Evolutionary conservation across 179 eudicot species (phyloP).

Genomic region (Corrigiola litoralis): DNA sequence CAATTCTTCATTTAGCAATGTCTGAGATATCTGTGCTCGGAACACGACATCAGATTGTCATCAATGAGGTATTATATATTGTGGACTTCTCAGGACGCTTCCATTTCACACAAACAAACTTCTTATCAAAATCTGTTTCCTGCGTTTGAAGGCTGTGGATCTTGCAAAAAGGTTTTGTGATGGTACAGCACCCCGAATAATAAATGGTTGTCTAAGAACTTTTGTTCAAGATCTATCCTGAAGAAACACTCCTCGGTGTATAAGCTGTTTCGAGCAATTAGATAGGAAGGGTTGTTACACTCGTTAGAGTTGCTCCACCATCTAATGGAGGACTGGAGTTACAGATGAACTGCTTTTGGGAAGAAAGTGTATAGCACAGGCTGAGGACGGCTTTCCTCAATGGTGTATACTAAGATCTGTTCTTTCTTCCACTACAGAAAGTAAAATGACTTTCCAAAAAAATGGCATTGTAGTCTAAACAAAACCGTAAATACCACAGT

Average conservation of each 20-base stretch:
- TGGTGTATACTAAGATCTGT: neutral
- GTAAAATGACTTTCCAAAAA: neutral
- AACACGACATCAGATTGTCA: constrained; percentile 77
- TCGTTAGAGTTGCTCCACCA: neutral
- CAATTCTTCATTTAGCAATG: constrained; percentile 90
- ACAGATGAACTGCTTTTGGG: neutral
- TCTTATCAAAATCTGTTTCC: neutral
- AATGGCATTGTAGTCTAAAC: neutral
- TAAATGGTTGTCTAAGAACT: constrained; percentile 86
- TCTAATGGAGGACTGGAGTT: neutral
- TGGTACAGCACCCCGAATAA: constrained; percentile 82
- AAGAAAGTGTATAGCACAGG: neutral
- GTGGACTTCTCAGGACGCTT: neutral
- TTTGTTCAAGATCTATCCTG: constrained; percentile 44
- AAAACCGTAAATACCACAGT: too few relatives aligned
- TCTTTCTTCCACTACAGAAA: neutral
- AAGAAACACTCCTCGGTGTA: constrained; percentile 4
- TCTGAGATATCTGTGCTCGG: constrained; percentile 77
- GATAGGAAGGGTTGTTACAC: neutral
- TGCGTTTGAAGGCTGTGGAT: constrained; percentile 70
- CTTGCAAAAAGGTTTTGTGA: constrained; percentile 92
- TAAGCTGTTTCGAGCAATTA: neutral
- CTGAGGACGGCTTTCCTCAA: neutral
- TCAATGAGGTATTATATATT: constrained; percentile 64
- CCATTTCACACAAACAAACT: neutral